Evolutionary conservation across 208 protist genomes (phyloP).

Genomic region (Histomonas meleagridis): DNA sequence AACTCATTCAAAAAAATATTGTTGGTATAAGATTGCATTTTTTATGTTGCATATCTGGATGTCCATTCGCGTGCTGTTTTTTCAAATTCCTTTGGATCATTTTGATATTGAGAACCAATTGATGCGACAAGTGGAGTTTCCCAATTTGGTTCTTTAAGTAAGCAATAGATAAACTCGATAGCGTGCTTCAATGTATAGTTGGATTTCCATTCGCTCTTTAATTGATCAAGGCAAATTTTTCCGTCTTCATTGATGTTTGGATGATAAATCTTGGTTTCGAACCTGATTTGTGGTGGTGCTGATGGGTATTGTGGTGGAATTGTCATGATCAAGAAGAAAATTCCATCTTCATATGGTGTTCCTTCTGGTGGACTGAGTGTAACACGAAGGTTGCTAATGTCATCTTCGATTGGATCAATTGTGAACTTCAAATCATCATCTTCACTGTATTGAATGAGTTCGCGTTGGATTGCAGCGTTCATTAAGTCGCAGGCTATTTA

Average conservation of each 20-base stretch:
- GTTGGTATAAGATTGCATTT: no score
- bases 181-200: background rate
- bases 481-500: no score
- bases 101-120: background rate
- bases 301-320: constrained; percentile 9
- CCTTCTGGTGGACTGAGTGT: background rate
- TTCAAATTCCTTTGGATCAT: constrained; percentile 26
- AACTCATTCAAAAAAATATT: no score
- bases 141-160: background rate
- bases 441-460: background rate
- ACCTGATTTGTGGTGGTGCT: background rate
- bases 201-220: background rate
- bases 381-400: background rate
- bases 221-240: background rate
- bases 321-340: background rate
- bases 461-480: background rate
- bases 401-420: background rate
- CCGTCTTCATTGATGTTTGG: constrained; percentile 33
- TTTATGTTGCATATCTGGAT: background rate
- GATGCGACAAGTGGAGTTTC: background rate
- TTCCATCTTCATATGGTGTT: constrained; percentile 10
- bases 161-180: background rate
- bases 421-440: background rate
- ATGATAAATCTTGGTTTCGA: constrained; percentile 35
- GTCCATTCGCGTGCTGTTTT: background rate